phyloP scores from a whole-genome alignment of 2,329 filamentous ascomycete genomes.

The Penicillium hesseltinei region DNA sequence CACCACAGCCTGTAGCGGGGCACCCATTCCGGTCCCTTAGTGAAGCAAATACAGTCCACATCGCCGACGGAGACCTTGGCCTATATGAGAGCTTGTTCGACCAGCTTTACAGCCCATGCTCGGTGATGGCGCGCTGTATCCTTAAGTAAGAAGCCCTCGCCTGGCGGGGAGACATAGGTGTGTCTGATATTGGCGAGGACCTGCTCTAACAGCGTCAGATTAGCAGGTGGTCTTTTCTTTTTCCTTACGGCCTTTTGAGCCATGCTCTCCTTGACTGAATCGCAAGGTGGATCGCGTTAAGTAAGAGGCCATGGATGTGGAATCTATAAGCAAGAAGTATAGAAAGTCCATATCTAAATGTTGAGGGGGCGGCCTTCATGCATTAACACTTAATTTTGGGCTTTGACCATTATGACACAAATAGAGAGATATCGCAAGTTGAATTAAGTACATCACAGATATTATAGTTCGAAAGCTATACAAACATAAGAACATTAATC shows the following conservation, averaged over 20 bases:
- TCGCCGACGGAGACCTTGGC: conserved; percentile 63
- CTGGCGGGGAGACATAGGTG: conserved; percentile 88
- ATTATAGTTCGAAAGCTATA: neutral
- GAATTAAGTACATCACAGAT: neutral
- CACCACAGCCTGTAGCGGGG: conserved; percentile 81
- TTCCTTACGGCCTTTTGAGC: too few species aligned
- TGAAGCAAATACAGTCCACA: conserved; percentile 92
- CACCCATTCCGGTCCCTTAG: conserved; percentile 93
- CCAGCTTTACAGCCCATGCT: conserved; percentile 75
- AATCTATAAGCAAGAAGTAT: too few species aligned
- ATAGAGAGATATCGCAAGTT: neutral
- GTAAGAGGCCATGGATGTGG: too few species aligned
- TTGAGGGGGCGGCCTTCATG: too few species aligned
- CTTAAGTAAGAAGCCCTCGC: conserved; percentile 92
- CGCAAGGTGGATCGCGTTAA: too few species aligned
- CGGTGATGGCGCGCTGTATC: conserved; percentile 94
- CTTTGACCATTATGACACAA: neutral
- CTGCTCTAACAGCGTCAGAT: neutral
- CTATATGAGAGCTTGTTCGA: conserved; percentile 72
- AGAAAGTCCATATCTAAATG: too few species aligned
- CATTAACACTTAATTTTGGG: too few species aligned
- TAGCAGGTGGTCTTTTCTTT: too few species aligned
- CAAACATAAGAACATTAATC: neutral
- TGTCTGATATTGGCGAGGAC: conserved; percentile 93
- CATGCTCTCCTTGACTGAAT: too few species aligned